Base-by-base conservation (phyloP, 2,329 filamentous ascomycete species). In the Colletotrichum camelliae region DNA sequence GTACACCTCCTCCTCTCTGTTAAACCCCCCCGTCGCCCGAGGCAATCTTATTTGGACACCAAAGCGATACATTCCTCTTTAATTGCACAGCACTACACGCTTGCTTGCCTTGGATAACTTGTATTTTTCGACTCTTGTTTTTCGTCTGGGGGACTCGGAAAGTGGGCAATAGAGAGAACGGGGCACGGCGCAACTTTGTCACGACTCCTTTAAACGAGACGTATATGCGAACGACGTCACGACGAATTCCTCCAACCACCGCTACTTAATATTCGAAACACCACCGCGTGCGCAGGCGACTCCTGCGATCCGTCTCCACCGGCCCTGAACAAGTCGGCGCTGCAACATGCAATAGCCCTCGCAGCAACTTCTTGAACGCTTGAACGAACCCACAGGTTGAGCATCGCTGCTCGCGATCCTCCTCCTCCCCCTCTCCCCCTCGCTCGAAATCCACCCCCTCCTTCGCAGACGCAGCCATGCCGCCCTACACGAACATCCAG, bases 401-500 rank as follows among this genome's bases (percentile, higher is more conserved):
- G 70, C 52, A 31, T 74, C 62, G 74, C 64, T 48, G 55, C 33
- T 27, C 24, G 68, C 72, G 72, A 67, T 67, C 52, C 72, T 67
- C 73, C 67, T 71, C 66, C 37, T 52, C 67, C 67, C 29, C 52
- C 4, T 10, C 27, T 31, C 10, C 27, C 10, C 18, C 55, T 43
- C 7, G 16, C 57, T 52, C 64, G 57, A 72, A 24, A 31, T 37
- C 67, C 60, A 65, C 43, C 5, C 5, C 67, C 37, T 1, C 35
- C n/a, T 21, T 29, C 37, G 35, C 15, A 5, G 29, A 57, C 16
- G 7, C 35, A 52, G 52, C 65, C 67, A 74, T 76, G 83, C 85
- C 78, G 85, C 83, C 80, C 84, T 87, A 72, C 86, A 86, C 78
- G 83, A 86, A 78, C 85, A 87, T 78, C 84, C 92, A 77, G 13